A percentile compares a stretch with the other conserved stretches of the same genome.
Conservation (phyloP, 257 asterid species). For the Forsythia suspensa region DNA sequence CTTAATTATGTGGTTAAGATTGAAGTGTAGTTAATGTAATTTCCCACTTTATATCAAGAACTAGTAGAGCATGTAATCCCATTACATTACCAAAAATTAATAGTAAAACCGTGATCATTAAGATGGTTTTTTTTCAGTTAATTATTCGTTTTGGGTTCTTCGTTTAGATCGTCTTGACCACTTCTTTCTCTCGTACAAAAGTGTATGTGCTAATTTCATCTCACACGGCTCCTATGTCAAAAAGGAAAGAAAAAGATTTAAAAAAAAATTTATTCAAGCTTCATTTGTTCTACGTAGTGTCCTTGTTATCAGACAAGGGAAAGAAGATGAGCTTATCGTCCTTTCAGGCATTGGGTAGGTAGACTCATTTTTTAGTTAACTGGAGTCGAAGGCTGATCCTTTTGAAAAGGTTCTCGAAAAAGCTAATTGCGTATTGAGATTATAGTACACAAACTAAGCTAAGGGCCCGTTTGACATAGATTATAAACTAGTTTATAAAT, state of each 20-base stretch:
- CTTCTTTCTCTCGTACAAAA: background rate
- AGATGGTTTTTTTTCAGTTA: background rate
- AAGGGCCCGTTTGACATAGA: too few species aligned
- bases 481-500: too few species aligned
- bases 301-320: background rate
- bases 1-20: constrained; percentile 10
- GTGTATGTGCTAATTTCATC: background rate
- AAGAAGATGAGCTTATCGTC: background rate
- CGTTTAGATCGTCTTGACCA: background rate
- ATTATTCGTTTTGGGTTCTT: background rate
- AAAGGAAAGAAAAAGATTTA: too few species aligned
- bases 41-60: background rate
- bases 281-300: background rate
- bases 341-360: background rate
- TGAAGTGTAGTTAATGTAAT: background rate
- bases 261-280: background rate
- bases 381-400: background rate
- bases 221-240: too few species aligned
- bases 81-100: background rate
- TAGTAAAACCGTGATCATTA: background rate
- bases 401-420: too few species aligned
- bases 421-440: background rate
- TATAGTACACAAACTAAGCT: too few species aligned
- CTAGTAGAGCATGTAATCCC: background rate
- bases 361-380: background rate